A percentile compares a stretch with the other conserved stretches of the same genome.
phyloP scores from a whole-genome alignment of 2,329 filamentous ascomycete species.

The Colletotrichum sp. region DNA sequence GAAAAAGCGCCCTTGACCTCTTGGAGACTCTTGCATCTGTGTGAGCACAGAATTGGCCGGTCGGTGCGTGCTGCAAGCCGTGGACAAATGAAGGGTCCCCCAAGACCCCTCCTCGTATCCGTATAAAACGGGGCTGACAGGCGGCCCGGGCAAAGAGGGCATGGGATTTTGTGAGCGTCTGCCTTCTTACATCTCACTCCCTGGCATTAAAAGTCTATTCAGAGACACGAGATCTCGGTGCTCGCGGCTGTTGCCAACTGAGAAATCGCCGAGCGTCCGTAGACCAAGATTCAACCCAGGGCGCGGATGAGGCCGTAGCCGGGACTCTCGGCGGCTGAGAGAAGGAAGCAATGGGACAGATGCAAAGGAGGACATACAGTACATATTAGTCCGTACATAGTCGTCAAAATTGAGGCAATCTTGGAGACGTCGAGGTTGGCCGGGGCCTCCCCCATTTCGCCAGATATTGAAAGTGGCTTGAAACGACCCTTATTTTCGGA shows the following conservation, averaged over 20 bases:
- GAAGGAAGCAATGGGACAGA: not conserved
- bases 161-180: not conserved
- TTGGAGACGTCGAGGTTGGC: conserved; percentile 5
- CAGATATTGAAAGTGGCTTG: conserved; percentile 14
- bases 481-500: conserved; percentile 19
- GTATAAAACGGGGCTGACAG: conserved; percentile 17
- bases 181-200: not conserved
- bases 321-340: not conserved
- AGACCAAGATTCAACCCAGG: not conserved
- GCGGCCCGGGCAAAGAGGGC: not conserved
- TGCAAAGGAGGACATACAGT: not conserved
- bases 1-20: not conserved
- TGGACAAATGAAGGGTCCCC: conserved; percentile 10
- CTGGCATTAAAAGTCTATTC: not conserved
- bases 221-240: not conserved
- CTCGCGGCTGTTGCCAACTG: not conserved
- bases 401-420: conserved; percentile 10
- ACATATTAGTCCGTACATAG: not conserved
- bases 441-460: not conserved
- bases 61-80: not conserved
- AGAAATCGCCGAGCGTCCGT: not conserved
- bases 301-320: not conserved
- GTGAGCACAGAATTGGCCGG: not conserved
- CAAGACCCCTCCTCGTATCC: conserved; percentile 13
- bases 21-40: not conserved